These are phyloP conservation scores for Alternaria longipes DNA, from an alignment of 2,329 filamentous ascomycete genomes.

Conservation along the genomic window DNA sequence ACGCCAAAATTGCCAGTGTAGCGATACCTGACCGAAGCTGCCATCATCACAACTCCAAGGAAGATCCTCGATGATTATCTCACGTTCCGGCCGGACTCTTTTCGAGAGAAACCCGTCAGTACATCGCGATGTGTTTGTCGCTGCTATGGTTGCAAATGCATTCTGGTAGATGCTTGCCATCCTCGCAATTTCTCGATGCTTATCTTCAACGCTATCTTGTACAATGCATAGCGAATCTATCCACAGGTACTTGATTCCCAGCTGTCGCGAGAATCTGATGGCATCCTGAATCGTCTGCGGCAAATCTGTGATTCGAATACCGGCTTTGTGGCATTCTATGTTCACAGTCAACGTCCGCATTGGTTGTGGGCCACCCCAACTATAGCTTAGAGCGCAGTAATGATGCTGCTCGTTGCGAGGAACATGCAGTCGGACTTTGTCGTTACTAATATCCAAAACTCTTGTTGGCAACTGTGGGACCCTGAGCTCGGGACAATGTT, in stretches of 20 bases:
- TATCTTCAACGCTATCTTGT: not conserved
- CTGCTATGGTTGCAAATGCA: not conserved
- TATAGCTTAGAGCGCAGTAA: slow-evolving; percentile 1
- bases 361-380: not conserved
- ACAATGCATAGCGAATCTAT: not conserved
- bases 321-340: not conserved
- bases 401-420: not conserved
- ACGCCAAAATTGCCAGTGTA: not conserved
- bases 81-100: not conserved
- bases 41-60: not conserved
- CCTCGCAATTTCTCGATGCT: not conserved
- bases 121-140: not conserved
- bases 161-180: not conserved
- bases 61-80: not conserved
- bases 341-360: not conserved
- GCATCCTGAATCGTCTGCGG: not conserved
- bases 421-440: not conserved
- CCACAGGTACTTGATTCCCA: not conserved
- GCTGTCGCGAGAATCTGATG: not conserved
- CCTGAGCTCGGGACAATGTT: not conserved
- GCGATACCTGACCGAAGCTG: not conserved
- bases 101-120: not conserved
- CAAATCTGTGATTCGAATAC: not conserved
- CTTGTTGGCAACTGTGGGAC: not conserved
- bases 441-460: not conserved